These are phyloP conservation scores for Elongisporangium undulatum DNA, from an alignment of 352 stramenopile species.

Conservation along the genomic window DNA sequence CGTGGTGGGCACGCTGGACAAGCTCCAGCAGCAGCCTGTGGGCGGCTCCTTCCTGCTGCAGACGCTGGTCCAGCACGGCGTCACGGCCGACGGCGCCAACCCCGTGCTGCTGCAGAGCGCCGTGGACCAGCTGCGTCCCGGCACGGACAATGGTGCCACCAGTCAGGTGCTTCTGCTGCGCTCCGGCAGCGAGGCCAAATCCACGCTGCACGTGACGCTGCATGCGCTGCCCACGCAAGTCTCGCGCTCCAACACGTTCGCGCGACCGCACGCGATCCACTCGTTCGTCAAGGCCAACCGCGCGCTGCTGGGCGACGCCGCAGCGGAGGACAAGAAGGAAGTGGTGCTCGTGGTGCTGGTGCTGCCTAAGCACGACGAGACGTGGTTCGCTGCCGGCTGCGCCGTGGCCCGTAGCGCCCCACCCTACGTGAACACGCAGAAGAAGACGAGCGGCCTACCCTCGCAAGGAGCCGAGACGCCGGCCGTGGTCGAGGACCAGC, in stretches of 20 bases:
- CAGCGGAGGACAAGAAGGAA: slow-evolving; percentile 17
- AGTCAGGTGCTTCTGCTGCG: slow-evolving; percentile 37
- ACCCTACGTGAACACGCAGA: slow-evolving; percentile 52
- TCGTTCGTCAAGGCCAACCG: slow-evolving; percentile 54
- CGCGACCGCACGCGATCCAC: slow-evolving; percentile 73
- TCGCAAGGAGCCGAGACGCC: slow-evolving; percentile 13
- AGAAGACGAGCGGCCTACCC: slow-evolving; percentile 27
- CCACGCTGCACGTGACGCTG: slow-evolving; percentile 37
- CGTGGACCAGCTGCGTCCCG: slow-evolving; percentile 29
- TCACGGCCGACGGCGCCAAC: slow-evolving; percentile 24
- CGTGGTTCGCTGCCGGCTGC: slow-evolving; percentile 49
- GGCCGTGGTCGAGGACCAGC: slow-evolving; percentile 26
- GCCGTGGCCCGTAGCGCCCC: slow-evolving; percentile 47
- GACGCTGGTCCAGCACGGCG: slow-evolving; percentile 19
- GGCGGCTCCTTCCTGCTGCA: slow-evolving; percentile 31
- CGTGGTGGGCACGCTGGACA: slow-evolving; percentile 43
- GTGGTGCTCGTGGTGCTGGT: slow-evolving; percentile 48
- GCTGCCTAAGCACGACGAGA: slow-evolving; percentile 44
- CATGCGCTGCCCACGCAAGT: slow-evolving; percentile 53
- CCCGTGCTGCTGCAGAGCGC: slow-evolving; percentile 47
- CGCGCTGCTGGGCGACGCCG: slow-evolving; percentile 16
- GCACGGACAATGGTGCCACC: slow-evolving; percentile 39
- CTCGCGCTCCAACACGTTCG: slow-evolving; percentile 65
- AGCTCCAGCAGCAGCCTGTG: slow-evolving; percentile 26
- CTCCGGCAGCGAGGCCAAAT: slow-evolving; percentile 8